Evolutionary conservation across 495 filamentous ascomycete species (phyloP).

Genomic region (Paragyromitra xinjiangensis): DNA sequence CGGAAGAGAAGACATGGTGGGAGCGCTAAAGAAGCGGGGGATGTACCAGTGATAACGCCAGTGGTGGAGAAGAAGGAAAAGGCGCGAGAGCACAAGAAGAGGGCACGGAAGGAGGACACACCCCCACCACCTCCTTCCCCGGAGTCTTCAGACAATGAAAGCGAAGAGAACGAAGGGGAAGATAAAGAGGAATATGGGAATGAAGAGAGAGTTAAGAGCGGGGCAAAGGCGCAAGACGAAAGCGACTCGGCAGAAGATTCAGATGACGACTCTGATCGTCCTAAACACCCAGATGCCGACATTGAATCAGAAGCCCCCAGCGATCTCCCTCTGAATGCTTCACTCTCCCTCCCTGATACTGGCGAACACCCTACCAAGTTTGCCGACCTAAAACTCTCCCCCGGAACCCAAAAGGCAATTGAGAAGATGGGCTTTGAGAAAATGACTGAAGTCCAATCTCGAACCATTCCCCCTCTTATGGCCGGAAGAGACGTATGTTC

Average conservation of each 20-base stretch:
- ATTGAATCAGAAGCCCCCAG: conserved; percentile 38
- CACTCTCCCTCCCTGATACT: conserved; percentile 67
- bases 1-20: conserved; percentile 63
- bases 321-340: conserved; percentile 64
- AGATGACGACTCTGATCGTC: conserved; percentile 44
- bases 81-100: conserved; percentile 48
- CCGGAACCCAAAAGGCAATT: conserved; percentile 87
- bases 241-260: conserved; percentile 56
- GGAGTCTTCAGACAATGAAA: conserved; percentile 34
- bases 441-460: conserved; percentile 95
- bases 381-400: conserved; percentile 81
- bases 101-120: conserved; percentile 32
- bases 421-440: conserved; percentile 88
- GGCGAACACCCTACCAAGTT: conserved; percentile 71
- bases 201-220: conserved; percentile 35
- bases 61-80: conserved; percentile 57
- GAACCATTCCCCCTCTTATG: conserved; percentile 85
- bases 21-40: not conserved
- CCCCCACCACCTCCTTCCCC: conserved; percentile 9
- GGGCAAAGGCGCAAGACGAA: conserved; percentile 33
- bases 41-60: conserved; percentile 42
- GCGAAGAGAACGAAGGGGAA: conserved; percentile 56
- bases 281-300: conserved; percentile 19
- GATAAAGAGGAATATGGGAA: conserved; percentile 60
- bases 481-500: conserved; percentile 77